phyloP scores from a whole-genome alignment of 2,329 filamentous ascomycete genomes.

The Dissoconium aciculare region DNA sequence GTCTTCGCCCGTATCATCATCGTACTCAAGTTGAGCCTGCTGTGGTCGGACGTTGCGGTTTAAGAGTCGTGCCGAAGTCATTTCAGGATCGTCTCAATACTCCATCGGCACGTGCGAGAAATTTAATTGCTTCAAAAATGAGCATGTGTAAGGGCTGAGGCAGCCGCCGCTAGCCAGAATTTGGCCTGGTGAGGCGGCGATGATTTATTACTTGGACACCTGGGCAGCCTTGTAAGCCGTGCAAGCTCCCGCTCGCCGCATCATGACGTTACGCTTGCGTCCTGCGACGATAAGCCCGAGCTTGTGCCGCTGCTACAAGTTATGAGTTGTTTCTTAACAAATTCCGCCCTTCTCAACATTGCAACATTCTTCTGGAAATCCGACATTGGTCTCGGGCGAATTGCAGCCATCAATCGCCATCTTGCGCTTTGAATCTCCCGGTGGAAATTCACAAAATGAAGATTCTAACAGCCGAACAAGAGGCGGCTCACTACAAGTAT shows the following conservation, averaged over 20 bases:
- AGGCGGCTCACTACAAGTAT: constrained; percentile 66
- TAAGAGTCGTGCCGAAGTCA: neutral
- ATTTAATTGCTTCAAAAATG: no score
- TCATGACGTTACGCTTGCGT: no score
- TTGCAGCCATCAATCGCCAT: neutral
- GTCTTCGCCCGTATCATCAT: neutral
- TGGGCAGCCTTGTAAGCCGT: no score
- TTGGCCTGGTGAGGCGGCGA: no score
- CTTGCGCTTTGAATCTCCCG: constrained; percentile 1
- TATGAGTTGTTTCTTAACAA: constrained; percentile 2
- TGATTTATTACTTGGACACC: no score
- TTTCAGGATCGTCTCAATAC: no score
- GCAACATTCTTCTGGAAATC: constrained; percentile 1
- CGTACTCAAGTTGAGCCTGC: neutral
- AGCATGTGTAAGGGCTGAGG: no score
- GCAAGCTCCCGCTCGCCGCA: no score
- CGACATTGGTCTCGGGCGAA: no score
- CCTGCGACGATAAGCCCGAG: constrained; percentile 1
- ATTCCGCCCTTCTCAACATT: constrained; percentile 5
- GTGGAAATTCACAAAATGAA: constrained; percentile 49
- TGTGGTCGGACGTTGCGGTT: neutral
- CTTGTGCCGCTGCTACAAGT: neutral
- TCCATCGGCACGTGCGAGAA: no score
- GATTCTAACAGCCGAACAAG: constrained; percentile 87
- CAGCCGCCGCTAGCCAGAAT: no score